phyloP scores from a whole-genome alignment of 2,329 filamentous ascomycete species.

The Fusarium anthophilum region DNA sequence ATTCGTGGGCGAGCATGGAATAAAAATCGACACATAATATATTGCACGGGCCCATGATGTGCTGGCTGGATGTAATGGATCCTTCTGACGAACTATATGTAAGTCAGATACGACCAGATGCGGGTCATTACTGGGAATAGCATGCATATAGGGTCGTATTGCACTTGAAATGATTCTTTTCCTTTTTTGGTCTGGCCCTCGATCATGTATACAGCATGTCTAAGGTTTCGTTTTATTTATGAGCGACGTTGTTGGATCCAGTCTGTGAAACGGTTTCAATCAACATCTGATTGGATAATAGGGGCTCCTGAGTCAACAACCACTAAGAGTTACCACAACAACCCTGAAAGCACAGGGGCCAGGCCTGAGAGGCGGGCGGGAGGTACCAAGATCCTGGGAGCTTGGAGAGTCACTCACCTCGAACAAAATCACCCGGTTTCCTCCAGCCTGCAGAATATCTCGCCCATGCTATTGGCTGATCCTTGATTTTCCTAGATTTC shows the following conservation, averaged over 20 bases:
- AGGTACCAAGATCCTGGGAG: conserved; percentile 24
- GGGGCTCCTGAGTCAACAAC: conserved; percentile 22
- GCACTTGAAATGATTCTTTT: background rate
- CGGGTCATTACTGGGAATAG: conserved; percentile 10
- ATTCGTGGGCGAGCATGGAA: background rate
- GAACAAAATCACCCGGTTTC: conserved; percentile 43
- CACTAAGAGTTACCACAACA: conserved; percentile 36
- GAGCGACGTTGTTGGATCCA: conserved; percentile 9
- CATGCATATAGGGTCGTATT: conserved; percentile 15
- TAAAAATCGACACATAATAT: conserved; percentile 16
- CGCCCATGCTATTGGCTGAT: conserved; percentile 40
- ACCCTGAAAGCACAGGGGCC: conserved; percentile 20
- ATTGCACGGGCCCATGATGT: conserved; percentile 25
- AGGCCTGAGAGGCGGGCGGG: conserved; percentile 12
- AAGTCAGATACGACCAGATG: conserved; percentile 17
- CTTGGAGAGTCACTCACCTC: conserved; percentile 27
- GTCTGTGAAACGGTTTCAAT: conserved; percentile 12
- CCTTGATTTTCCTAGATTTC: conserved; percentile 27
- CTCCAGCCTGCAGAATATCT: conserved; percentile 36
- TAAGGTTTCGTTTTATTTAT: background rate
- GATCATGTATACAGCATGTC: background rate
- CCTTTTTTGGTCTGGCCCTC: background rate
- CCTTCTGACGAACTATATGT: conserved; percentile 16
- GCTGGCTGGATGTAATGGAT: conserved; percentile 19
- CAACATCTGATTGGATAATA: conserved; percentile 13